These are phyloP conservation scores for Ceratonia siliqua DNA, from an alignment of 306 rosid species.

Conservation along the genomic window DNA sequence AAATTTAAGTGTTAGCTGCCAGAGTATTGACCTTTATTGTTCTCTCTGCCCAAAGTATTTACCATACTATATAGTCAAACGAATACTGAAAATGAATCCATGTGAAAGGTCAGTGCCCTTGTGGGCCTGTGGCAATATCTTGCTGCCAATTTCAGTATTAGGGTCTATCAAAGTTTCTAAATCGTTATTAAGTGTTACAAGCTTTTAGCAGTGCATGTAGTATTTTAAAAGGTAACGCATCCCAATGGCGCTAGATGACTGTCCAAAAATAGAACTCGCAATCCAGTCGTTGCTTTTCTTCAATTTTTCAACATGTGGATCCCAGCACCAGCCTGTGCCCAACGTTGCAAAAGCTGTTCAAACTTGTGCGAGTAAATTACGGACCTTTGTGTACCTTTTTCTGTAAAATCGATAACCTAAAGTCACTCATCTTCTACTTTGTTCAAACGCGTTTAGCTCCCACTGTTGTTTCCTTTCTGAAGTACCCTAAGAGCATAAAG, in stretches of 20 bases:
- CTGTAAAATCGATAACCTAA: constrained; percentile 16
- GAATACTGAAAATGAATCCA: not conserved
- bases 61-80: not conserved
- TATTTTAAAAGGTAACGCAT: constrained; percentile 25
- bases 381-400: constrained; percentile 19
- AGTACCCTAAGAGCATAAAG: constrained; percentile 8
- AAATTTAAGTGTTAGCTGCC: not conserved
- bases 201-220: constrained; percentile 20
- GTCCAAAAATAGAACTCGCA: not conserved
- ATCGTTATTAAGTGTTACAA: not conserved
- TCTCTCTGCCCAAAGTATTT: too few species aligned
- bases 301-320: constrained; percentile 41
- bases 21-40: not conserved
- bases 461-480: not conserved
- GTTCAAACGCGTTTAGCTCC: constrained; percentile 19
- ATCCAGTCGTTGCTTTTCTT: constrained; percentile 26
- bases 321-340: constrained; percentile 55
- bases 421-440: constrained; percentile 11
- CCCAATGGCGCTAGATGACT: constrained; percentile 13
- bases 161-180: not conserved
- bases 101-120: too few species aligned
- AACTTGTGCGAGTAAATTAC: constrained; percentile 46
- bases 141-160: constrained; percentile 7
- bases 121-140: not conserved
- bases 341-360: constrained; percentile 43